Conservation (phyloP, 2,329 filamentous ascomycete species). For the Pezicula radicicola region DNA sequence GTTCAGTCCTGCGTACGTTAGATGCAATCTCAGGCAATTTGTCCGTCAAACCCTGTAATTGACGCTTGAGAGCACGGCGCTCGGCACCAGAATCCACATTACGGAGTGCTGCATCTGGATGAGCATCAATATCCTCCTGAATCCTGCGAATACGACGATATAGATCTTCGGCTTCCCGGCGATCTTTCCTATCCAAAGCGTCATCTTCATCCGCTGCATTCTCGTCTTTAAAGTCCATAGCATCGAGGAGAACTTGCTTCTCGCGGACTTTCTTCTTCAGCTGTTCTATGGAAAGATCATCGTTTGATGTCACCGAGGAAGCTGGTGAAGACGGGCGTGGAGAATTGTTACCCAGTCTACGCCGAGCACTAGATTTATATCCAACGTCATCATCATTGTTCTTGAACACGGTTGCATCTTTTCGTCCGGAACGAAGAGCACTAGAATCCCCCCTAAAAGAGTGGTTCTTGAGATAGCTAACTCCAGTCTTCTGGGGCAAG, state of each 20-base stretch:
- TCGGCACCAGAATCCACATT: conserved; percentile 85
- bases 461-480: conserved; percentile 94
- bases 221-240: conserved; percentile 95
- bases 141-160: conserved; percentile 88
- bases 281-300: conserved; percentile 84
- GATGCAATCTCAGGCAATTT: conserved; percentile 90
- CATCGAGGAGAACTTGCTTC: conserved; percentile 90
- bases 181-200: conserved; percentile 82
- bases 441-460: conserved; percentile 73
- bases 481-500: conserved; percentile 93
- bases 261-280: conserved; percentile 89
- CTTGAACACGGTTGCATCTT: conserved; percentile 95
- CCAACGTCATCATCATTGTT: conserved; percentile 93
- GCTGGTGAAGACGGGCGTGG: conserved; percentile 77
- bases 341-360: conserved; percentile 73
- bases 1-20: conserved; percentile 85
- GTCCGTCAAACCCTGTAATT: conserved; percentile 85
- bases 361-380: conserved; percentile 90
- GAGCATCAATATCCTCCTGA: conserved; percentile 90
- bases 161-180: conserved; percentile 88
- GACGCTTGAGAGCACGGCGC: conserved; percentile 78
- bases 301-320: conserved; percentile 61
- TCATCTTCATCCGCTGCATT: conserved; percentile 88
- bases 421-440: conserved; percentile 61
- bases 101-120: conserved; percentile 72